Base-by-base conservation (phyloP, 108 stramenopile genomes). In the Chaetoceros muelleri region DNA sequence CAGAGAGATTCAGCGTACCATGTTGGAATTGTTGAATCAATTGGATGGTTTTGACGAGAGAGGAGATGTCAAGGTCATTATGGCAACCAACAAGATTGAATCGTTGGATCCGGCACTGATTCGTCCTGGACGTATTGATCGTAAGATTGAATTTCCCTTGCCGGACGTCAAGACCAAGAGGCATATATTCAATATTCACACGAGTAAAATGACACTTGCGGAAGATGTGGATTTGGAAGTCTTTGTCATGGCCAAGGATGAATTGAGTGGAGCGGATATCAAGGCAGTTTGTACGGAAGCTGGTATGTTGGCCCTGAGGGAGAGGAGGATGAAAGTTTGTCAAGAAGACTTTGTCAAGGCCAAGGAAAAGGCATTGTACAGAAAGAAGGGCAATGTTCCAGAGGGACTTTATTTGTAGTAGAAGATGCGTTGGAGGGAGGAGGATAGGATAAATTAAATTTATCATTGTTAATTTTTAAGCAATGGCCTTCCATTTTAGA, bases 1-100 rank as follows among this genome's bases (percentile, higher is more conserved):
- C 22, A 64, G 87, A 21, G 98, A 99, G 64, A 98, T 99, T 66
- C 98, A 99, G 71, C 93, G 98, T 52, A 99, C 98, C 25, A 99
- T 99, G 98, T 80, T 99, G 47, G 98, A 99, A 70, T 82, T 99
- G 0, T 74, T 99, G 44, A 98, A 97, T 76, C 98, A 99, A 77
- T 79, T 99, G 46, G 98, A 99, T 69, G 98, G 98, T 7, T 99
- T 99, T 66, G 98, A 98, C 55, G 96, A 98, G 67, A 80, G 96
- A 5, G 90, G 93, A 0, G 96, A 98, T 57, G 96, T 99, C 64
- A 99, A 99, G 84, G 97, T 99, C 62, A 97, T 99, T 69, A 98
- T 98, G 98, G 98, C 98, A 22, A 99, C 98, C 26, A 99, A 99
- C 73, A 87, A 87, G 60, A 97, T 98, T 64, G 98, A 99, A 64